These are phyloP conservation scores for Saksenaea oblongispora DNA, from an alignment of 371 early-diverging fungal species.

Conservation along the genomic window DNA sequence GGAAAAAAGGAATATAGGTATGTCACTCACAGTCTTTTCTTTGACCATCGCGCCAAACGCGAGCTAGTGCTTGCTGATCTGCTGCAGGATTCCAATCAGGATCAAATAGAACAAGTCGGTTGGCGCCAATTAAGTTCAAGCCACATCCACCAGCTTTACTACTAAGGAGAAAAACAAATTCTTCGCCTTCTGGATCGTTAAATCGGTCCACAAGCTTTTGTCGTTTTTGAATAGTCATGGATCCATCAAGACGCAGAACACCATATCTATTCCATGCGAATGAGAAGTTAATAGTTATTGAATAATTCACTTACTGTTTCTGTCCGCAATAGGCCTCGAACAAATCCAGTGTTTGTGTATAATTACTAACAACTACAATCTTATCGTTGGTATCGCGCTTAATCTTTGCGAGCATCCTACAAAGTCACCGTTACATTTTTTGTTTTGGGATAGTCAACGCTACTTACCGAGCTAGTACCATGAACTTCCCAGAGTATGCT, in stretches of 20 bases:
- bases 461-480: constrained; percentile 71
- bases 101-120: constrained; percentile 93
- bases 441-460: constrained; percentile 13
- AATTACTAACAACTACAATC: constrained; percentile 96
- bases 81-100: constrained; percentile 89
- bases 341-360: constrained; percentile 96
- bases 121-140: constrained; percentile 96
- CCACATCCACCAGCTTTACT: constrained; percentile 99
- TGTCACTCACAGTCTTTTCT: constrained; percentile 72
- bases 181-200: constrained; percentile 83
- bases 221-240: constrained; percentile 88
- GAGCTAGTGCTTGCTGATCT: constrained; percentile 87
- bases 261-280: constrained; percentile 54
- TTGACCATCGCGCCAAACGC: constrained; percentile 98
- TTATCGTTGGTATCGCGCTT: constrained; percentile 84
- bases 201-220: constrained; percentile 93
- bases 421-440: constrained; percentile 27
- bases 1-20: not conserved
- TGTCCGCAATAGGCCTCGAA: constrained; percentile 86
- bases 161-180: constrained; percentile 93
- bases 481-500: constrained; percentile 88
- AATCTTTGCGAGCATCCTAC: constrained; percentile 66
- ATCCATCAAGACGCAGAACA: constrained; percentile 89
- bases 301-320: constrained; percentile 53
- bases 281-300: not conserved